A percentile compares a stretch with the other conserved stretches of the same genome.
These are phyloP conservation scores for Fusarium kyushuense DNA, from an alignment of 2,329 filamentous ascomycete species.

Conservation along the genomic window DNA sequence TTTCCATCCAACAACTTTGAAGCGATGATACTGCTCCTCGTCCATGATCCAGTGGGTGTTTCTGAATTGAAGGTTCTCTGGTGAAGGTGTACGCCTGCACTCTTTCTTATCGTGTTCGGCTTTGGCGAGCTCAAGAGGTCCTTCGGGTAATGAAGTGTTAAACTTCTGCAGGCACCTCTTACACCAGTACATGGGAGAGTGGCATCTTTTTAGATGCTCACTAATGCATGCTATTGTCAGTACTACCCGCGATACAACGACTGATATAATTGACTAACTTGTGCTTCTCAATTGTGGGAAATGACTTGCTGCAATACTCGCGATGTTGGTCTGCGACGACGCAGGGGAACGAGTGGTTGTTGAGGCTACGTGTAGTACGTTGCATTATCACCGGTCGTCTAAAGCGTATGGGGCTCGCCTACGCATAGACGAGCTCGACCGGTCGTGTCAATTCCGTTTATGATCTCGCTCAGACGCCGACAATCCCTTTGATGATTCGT, in stretches of 20 bases:
- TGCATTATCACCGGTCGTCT: slow-evolving; percentile 5
- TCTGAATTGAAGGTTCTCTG: accelerated
- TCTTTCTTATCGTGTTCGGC: neutral
- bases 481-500: neutral
- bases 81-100: neutral
- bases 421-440: neutral
- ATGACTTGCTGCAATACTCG: neutral
- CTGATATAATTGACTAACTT: neutral
- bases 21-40: neutral
- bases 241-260: accelerated
- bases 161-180: slow-evolving; percentile 19
- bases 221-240: neutral
- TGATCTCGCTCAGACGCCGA: neutral
- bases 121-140: accelerated
- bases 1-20: slow-evolving; percentile 2
- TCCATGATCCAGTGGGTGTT: neutral
- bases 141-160: neutral
- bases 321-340: neutral
- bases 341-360: neutral
- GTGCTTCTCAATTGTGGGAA: slow-evolving; percentile 10
- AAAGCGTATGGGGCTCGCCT: neutral
- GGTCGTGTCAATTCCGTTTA: too few species aligned
- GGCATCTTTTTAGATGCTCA: slow-evolving; percentile 11
- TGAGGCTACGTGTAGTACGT: neutral
- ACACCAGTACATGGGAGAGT: neutral